These are phyloP conservation scores for Sugiyamaella floridensis DNA, from an alignment of 805 yeast genomes.

Conservation along the genomic window DNA sequence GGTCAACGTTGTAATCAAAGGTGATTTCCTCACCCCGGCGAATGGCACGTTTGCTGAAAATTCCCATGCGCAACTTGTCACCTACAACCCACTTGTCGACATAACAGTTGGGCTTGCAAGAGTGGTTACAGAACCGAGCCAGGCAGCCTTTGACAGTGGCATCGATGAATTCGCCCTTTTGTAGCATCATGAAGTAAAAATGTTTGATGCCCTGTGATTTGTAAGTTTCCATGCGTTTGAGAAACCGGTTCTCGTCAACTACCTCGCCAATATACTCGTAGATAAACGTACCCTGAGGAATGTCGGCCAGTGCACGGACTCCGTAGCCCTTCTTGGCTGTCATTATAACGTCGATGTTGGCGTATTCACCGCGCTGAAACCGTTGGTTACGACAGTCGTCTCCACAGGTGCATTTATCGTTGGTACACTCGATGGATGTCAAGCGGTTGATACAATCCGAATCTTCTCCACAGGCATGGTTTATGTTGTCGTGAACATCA, in stretches of 20 bases:
- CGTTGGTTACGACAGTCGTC: conserved; percentile 77
- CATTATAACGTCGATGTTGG: conserved; percentile 69
- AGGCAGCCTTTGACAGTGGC: conserved; percentile 85
- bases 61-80: conserved; percentile 86
- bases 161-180: conserved; percentile 86
- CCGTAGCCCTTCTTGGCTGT: conserved; percentile 90
- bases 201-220: conserved; percentile 65
- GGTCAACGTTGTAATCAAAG: conserved; percentile 87
- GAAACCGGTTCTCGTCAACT: conserved; percentile 70
- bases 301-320: conserved; percentile 56
- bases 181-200: conserved; percentile 93
- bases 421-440: conserved; percentile 86
- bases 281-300: conserved; percentile 62
- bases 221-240: conserved; percentile 66
- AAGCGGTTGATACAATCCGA: conserved; percentile 88
- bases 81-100: conserved; percentile 98
- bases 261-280: conserved; percentile 95
- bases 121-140: conserved; percentile 90
- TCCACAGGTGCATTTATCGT: conserved; percentile 65
- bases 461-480: conserved; percentile 75
- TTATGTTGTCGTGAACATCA: conserved; percentile 32
- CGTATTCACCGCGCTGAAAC: conserved; percentile 70
- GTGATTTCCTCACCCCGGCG: conserved; percentile 81
- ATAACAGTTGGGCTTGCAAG: conserved; percentile 89
- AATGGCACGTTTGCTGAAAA: conserved; percentile 75